These are phyloP conservation scores for Beauveria scarabaeidicola DNA, from an alignment of 2,329 filamentous ascomycete species.

Conservation along the genomic window DNA sequence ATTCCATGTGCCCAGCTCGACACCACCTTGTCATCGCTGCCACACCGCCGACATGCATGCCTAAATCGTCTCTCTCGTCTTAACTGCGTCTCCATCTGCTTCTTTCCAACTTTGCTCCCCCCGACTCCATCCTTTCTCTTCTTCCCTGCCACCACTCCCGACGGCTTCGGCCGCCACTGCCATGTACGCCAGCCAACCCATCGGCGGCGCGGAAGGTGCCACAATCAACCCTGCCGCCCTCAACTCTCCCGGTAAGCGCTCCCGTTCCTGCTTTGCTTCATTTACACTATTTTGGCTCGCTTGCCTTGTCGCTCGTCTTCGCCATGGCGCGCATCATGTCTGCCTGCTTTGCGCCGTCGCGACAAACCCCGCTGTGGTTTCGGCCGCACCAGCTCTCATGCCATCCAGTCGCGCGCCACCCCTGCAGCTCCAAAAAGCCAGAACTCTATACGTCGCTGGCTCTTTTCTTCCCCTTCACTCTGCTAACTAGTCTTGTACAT, in stretches of 20 bases:
- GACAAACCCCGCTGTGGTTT: not conserved
- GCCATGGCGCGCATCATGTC: conserved; percentile 5
- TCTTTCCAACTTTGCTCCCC: not conserved
- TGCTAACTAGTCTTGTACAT: conserved; percentile 19
- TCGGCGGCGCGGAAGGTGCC: conserved; percentile 72
- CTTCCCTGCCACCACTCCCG: conserved; percentile 16
- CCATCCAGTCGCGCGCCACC: not conserved
- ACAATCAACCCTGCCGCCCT: conserved; percentile 88
- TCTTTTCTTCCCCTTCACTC: not conserved
- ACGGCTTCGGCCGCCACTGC: conserved; percentile 16
- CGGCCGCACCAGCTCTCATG: not conserved
- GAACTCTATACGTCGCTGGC: conserved; percentile 7
- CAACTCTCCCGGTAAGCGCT: conserved; percentile 63
- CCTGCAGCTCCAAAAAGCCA: conserved; percentile 11
- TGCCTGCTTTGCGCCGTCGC: conserved; percentile 4
- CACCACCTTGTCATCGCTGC: conserved; percentile 8
- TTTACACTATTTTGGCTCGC: conserved; percentile 4
- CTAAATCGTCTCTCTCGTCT: not conserved
- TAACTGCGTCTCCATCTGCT: conserved; percentile 1
- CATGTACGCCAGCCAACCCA: conserved; percentile 42
- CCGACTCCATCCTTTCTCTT: not conserved
- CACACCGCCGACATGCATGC: conserved; percentile 10
- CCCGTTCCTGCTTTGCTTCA: conserved; percentile 9
- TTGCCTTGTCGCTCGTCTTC: conserved; percentile 11
- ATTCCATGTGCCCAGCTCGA: conserved; percentile 13